Evolutionary conservation across 495 filamentous ascomycete genomes (phyloP), one percentile per base, ranked within the genome.

Genomic region (Daldinia caldariorum): DNA sequence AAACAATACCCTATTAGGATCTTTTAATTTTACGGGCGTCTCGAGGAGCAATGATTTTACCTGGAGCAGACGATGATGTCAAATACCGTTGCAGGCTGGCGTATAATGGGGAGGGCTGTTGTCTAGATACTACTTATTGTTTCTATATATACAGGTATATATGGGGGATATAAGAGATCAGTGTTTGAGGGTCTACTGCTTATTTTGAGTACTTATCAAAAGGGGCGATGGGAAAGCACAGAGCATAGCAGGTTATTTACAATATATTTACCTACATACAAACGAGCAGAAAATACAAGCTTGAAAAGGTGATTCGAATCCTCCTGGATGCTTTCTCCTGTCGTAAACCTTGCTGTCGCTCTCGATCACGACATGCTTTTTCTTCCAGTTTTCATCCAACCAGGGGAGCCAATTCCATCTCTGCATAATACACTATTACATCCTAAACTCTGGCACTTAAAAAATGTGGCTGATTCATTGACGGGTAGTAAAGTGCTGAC

Each of bases 401-500:
- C 18, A 16, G 29, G 14, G 8, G n/a, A 32, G 14, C 6, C n/a
- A 45, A 16, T 10, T 31, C n/a, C 8, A 58, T 38, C 20, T 31
- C 37, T 18, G 1, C 26, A 26, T 3, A 26, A 3, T 3, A 45
- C 26, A 12, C 14, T 29, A 26, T 29, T n/a, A 31, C 3, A n/a
- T 18, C 18, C 16, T 13, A 41, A 6, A 10, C 41, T 47, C 34
- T 31, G 16, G 41, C 45, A 39, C 47, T 34, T 70, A 39, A 45
- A 39, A 45, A 47, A 47, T 29, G 47, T 64, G 56, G 45, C 62
- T 61, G 51, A 49, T 53, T 54, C 62, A 66, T 29, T 18, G 47
- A 16, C 32, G 38, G 41, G 26, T 31, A 71, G 69, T 64, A 68
- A 54, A 69, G 61, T 62, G 70, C 65, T 69, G 56, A 72, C 70